These are phyloP conservation scores for Hymenoscyphus fraxineus DNA, from an alignment of 2,329 filamentous ascomycete genomes.

Conservation along the genomic window DNA sequence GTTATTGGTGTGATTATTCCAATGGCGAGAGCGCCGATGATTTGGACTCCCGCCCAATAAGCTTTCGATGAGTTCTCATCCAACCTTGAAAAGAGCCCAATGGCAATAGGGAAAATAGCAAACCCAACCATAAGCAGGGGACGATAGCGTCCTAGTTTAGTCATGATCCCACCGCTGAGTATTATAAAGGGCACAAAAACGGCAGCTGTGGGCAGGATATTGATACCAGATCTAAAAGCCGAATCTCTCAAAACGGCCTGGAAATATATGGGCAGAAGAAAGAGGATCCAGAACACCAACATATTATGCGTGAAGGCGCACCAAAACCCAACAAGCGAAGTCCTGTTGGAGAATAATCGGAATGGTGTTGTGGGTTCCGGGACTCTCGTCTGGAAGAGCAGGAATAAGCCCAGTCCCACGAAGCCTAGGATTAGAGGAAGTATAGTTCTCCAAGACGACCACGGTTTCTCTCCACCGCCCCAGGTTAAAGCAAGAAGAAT, in stretches of 20 bases:
- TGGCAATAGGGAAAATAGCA: background rate
- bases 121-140: background rate
- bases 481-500: constrained; percentile 16
- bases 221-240: background rate
- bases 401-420: constrained; percentile 46
- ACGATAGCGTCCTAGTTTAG: background rate
- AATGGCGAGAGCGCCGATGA: background rate
- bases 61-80: background rate
- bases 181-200: background rate
- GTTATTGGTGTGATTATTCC: background rate
- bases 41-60: background rate
- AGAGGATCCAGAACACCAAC: background rate
- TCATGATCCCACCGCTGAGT: background rate
- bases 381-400: constrained; percentile 44
- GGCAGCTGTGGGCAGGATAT: background rate
- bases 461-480: constrained; percentile 55
- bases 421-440: constrained; percentile 48
- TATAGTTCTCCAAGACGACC: constrained; percentile 57
- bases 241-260: background rate
- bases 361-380: background rate
- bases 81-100: background rate
- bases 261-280: background rate
- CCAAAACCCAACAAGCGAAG: background rate
- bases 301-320: background rate
- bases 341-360: background rate